phyloP scores from a whole-genome alignment of 2,329 filamentous ascomycete genomes.

The Penicillium aurantiogriseum region DNA sequence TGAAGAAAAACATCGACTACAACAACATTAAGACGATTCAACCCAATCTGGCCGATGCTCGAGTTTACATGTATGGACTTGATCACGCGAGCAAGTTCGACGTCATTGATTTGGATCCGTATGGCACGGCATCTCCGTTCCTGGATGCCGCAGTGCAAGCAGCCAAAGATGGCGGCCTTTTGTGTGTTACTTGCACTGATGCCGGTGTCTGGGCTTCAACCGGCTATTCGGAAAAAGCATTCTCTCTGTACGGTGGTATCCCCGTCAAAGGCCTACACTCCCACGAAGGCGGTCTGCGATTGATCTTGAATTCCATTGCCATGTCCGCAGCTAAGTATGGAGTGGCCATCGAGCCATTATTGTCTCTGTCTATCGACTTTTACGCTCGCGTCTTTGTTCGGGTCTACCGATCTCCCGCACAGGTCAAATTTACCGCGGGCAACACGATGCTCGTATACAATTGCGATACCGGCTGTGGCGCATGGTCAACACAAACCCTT shows the following conservation, averaged over 20 bases:
- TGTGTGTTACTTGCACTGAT: slow-evolving; percentile 96
- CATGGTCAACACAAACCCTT: slow-evolving; percentile 80
- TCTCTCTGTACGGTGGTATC: slow-evolving; percentile 85
- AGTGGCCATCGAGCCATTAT: slow-evolving; percentile 80
- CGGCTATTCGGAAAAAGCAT: slow-evolving; percentile 92
- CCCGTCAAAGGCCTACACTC: slow-evolving; percentile 81
- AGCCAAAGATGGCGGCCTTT: slow-evolving; percentile 79
- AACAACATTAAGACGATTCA: slow-evolving; percentile 75
- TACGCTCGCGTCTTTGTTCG: slow-evolving; percentile 88
- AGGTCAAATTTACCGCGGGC: slow-evolving; percentile 85
- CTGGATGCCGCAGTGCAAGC: slow-evolving; percentile 87
- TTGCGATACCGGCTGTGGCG: slow-evolving; percentile 87
- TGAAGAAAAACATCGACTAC: slow-evolving; percentile 79
- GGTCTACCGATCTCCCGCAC: slow-evolving; percentile 72
- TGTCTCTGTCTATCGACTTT: slow-evolving; percentile 94
- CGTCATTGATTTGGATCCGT: slow-evolving; percentile 94
- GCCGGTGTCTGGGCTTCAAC: slow-evolving; percentile 92
- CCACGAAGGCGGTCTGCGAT: slow-evolving; percentile 83
- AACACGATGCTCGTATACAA: slow-evolving; percentile 93
- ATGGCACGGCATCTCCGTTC: slow-evolving; percentile 89
- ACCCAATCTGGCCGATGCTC: slow-evolving; percentile 76
- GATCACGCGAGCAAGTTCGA: slow-evolving; percentile 65
- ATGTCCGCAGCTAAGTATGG: slow-evolving; percentile 81
- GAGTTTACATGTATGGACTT: slow-evolving; percentile 83
- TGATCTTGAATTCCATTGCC: slow-evolving; percentile 81